Conservation (phyloP, 176 grass and related monocot genomes). For the Panicum miliaceum region DNA sequence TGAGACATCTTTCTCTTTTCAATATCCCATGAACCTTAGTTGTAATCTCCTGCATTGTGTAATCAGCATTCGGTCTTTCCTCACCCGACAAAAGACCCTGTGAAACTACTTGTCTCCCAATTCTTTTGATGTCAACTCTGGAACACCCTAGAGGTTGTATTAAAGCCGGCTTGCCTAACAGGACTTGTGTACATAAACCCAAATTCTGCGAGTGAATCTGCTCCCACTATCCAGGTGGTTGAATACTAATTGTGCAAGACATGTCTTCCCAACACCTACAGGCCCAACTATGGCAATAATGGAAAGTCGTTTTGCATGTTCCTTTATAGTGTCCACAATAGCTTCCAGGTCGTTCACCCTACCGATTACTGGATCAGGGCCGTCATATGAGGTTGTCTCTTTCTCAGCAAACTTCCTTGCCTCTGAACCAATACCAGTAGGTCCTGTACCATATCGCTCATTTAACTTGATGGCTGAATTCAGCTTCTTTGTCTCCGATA, state of each 20-base stretch:
- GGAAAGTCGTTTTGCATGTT: not conserved
- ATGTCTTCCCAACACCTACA: constrained; percentile 17
- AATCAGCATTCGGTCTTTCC: constrained; percentile 11
- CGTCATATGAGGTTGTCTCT: constrained; percentile 16
- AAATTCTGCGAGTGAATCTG: constrained; percentile 10
- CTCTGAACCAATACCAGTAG: not conserved
- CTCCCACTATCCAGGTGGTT: not conserved
- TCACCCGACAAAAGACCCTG: not conserved
- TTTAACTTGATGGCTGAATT: constrained; percentile 11
- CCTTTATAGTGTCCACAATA: constrained; percentile 6
- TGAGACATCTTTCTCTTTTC: constrained; percentile 13
- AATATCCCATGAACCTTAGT: constrained; percentile 15
- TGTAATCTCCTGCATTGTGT: constrained; percentile 23
- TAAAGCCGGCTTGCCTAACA: no score
- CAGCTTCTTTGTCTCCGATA: constrained; percentile 22
- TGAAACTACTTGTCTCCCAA: constrained; percentile 12
- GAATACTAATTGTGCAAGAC: not conserved
- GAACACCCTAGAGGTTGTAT: no score
- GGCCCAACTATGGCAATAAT: constrained; percentile 4
- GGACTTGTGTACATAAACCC: constrained; percentile 12
- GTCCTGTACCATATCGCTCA: not conserved
- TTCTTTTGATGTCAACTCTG: constrained; percentile 20
- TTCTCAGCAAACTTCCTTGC: not conserved
- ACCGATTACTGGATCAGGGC: not conserved
- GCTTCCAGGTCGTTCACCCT: constrained; percentile 6